Evolutionary conservation across 192 early-diverging fungal genomes (phyloP).

Genomic region (Coemansia sp.): DNA sequence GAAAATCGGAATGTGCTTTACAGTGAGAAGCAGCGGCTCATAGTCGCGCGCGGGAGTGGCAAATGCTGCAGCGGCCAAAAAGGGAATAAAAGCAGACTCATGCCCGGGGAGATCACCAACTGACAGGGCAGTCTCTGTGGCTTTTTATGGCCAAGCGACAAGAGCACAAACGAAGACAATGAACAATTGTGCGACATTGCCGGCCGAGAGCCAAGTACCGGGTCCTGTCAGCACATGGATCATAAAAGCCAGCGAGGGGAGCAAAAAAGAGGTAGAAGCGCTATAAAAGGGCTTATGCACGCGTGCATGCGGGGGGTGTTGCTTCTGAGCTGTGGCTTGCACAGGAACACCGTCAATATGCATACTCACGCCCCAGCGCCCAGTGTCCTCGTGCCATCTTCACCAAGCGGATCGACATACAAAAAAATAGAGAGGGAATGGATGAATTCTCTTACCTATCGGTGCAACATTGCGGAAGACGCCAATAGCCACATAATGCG

Average conservation of each 20-base stretch:
- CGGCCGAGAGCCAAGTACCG: background rate
- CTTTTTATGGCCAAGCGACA: slow-evolving; percentile 5
- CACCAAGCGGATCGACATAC: slow-evolving; percentile 1
- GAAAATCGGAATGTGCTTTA: slow-evolving; percentile 6
- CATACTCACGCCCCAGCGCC: slow-evolving; percentile 10
- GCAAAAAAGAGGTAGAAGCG: background rate
- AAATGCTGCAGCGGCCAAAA: slow-evolving; percentile 8
- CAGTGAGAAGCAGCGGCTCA: slow-evolving; percentile 3
- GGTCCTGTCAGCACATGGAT: background rate
- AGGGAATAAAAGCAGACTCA: background rate
- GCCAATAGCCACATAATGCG: slow-evolving; percentile 57
- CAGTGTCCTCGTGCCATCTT: background rate
- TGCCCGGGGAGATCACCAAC: slow-evolving; percentile 5
- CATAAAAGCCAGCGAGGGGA: background rate
- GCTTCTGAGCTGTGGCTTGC: background rate
- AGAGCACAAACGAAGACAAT: background rate
- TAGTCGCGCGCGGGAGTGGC: slow-evolving; percentile 3
- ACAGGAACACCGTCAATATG: slow-evolving; percentile 3
- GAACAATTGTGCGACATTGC: slow-evolving; percentile 22
- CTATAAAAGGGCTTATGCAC: background rate
- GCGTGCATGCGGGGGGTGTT: slow-evolving; percentile 8
- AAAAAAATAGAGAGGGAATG: background rate
- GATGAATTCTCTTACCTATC: slow-evolving; percentile 46
- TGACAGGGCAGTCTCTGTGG: background rate
- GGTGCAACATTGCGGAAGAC: slow-evolving; percentile 57